Percentiles rank a stretch among this genome's conserved stretches.
Conservation (phyloP, 2,329 filamentous ascomycete species). For the Aspergillus sclerotialis region DNA sequence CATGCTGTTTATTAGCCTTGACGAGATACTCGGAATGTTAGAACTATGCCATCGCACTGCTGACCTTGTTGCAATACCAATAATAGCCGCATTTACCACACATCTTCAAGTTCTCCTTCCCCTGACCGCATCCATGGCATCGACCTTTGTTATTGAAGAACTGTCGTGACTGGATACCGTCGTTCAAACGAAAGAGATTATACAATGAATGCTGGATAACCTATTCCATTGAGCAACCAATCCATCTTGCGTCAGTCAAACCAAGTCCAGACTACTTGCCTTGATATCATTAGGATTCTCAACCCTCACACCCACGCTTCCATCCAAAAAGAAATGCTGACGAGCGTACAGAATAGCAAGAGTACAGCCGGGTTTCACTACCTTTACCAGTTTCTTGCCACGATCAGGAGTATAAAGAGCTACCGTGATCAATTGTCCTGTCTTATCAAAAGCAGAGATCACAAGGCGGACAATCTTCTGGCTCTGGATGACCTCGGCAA, state of each 20-base stretch:
- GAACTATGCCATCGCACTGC: not conserved
- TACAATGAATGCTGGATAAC: not conserved
- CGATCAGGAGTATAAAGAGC: not conserved
- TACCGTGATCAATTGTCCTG: not conserved
- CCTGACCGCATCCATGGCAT: not conserved
- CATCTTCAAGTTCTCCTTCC: not conserved
- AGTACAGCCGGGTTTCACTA: not conserved
- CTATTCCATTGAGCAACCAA: not conserved
- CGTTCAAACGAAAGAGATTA: not conserved
- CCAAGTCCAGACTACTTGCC: not conserved
- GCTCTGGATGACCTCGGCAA: not conserved
- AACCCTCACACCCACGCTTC: not conserved
- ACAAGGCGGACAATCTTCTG: not conserved
- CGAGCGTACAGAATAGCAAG: slow-evolving; percentile 1
- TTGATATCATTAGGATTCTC: not conserved
- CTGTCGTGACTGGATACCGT: not conserved
- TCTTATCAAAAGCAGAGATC: not conserved
- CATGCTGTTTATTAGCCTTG: not conserved
- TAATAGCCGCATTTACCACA: not conserved
- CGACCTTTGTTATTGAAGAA: not conserved
- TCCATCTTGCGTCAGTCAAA: not conserved
- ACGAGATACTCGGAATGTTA: not conserved
- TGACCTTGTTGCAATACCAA: not conserved
- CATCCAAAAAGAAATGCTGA: not conserved
- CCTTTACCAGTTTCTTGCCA: not conserved